A percentile compares a stretch with the other conserved stretches of the same genome.
Conservation (phyloP, 1,284 basidiomycete genomes). For the Trametes versicolor region DNA sequence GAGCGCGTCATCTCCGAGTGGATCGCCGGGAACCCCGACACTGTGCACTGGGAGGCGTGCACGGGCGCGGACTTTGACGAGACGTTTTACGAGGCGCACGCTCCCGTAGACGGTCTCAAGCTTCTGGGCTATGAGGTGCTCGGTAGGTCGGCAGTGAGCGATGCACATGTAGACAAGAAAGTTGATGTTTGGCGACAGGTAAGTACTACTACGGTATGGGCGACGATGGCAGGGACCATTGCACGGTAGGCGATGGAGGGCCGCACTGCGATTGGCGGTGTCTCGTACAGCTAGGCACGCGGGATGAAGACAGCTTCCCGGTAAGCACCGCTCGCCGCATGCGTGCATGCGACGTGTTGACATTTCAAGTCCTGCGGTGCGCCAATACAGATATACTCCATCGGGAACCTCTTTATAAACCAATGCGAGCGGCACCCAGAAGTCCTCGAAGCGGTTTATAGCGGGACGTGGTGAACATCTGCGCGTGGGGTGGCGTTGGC, state of each 20-base stretch:
- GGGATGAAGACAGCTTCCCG: slow-evolving; percentile 15
- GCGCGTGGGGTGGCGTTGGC: too few relatives aligned
- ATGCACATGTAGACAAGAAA: too few relatives aligned
- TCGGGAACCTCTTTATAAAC: slow-evolving; percentile 24
- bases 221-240: not conserved
- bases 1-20: slow-evolving; percentile 19
- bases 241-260: slow-evolving; percentile 1
- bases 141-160: not conserved
- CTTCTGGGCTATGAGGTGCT: slow-evolving; percentile 22
- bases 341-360: too few relatives aligned
- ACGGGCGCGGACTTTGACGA: not conserved
- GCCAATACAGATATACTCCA: slow-evolving; percentile 10
- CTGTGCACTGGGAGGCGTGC: slow-evolving; percentile 4
- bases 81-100: slow-evolving; percentile 16
- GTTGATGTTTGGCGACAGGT: not conserved
- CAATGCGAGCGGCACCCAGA: slow-evolving; percentile 24
- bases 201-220: slow-evolving; percentile 5
- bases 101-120: slow-evolving; percentile 21
- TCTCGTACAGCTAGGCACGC: slow-evolving; percentile 27
- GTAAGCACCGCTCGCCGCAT: not conserved
- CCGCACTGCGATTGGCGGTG: slow-evolving; percentile 15
- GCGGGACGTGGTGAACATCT: slow-evolving; percentile 3
- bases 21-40: slow-evolving; percentile 18
- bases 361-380: too few relatives aligned
- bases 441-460: slow-evolving; percentile 6